A percentile compares a stretch with the other conserved stretches of the same genome.
These are phyloP conservation scores for Salicornia ramosissima DNA, from an alignment of 148 eudicot genomes.

Conservation along the genomic window DNA sequence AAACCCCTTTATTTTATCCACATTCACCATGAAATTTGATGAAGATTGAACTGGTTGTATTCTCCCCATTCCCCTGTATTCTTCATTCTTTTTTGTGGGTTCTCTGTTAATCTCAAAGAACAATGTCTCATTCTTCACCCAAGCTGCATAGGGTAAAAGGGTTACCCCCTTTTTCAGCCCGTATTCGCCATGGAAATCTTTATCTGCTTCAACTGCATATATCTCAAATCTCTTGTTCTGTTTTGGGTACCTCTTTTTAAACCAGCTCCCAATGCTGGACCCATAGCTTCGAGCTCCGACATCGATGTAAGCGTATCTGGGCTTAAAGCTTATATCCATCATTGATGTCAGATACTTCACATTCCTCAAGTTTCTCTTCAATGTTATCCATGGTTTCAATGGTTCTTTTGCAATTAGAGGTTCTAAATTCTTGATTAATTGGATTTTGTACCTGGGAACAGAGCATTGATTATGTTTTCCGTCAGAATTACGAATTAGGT, in stretches of 20 bases:
- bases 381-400: slow-evolving; percentile 71
- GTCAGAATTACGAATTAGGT: not conserved
- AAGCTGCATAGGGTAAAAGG: slow-evolving; percentile 76
- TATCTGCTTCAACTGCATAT: slow-evolving; percentile 83
- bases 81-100: slow-evolving; percentile 49
- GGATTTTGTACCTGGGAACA: slow-evolving; percentile 49
- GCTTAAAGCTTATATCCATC: slow-evolving; percentile 68
- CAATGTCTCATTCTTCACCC: slow-evolving; percentile 78
- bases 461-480: not conserved
- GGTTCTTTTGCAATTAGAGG: slow-evolving; percentile 63
- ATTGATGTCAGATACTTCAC: slow-evolving; percentile 56
- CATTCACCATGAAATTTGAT: slow-evolving; percentile 22
- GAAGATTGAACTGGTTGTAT: slow-evolving; percentile 52
- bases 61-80: slow-evolving; percentile 62
- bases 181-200: slow-evolving; percentile 56
- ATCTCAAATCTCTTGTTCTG: slow-evolving; percentile 70
- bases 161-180: slow-evolving; percentile 54
- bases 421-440: slow-evolving; percentile 3
- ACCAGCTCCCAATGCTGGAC: slow-evolving; percentile 87
- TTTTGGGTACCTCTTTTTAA: slow-evolving; percentile 73
- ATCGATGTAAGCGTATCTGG: slow-evolving; percentile 60
- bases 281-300: slow-evolving; percentile 87
- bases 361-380: slow-evolving; percentile 61
- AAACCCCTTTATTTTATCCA: slow-evolving; percentile 58
- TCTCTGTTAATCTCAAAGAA: slow-evolving; percentile 71